Percentiles rank a stretch among this genome's conserved stretches.
phyloP scores from a whole-genome alignment of 495 filamentous ascomycete species.

The Neurospora sp. region DNA sequence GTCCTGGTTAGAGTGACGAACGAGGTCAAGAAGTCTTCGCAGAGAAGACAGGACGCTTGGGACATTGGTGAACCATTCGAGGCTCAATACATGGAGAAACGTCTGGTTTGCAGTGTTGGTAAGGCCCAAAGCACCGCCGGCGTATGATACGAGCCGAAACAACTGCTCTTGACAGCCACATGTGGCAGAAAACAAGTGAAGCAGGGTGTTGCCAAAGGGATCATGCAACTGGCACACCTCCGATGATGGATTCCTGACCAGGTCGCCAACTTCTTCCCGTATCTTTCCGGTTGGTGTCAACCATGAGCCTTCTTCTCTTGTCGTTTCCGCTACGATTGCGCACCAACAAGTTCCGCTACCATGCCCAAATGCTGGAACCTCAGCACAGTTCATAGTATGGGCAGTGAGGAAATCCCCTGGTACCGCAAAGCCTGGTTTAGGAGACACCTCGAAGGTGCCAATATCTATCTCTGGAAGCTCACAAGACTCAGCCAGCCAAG shows the following conservation, averaged over 20 bases:
- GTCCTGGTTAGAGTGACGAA: constrained; percentile 14
- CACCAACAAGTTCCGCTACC: constrained; percentile 31
- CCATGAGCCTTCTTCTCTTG: constrained; percentile 12
- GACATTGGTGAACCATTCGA: constrained; percentile 25
- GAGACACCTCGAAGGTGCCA: constrained; percentile 14
- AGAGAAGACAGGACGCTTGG: constrained; percentile 6
- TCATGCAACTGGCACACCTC: constrained; percentile 18
- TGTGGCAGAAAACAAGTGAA: constrained; percentile 32
- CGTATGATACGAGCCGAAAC: constrained; percentile 14
- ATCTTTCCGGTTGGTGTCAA: constrained; percentile 13
- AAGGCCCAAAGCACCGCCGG: constrained; percentile 5
- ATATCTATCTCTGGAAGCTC: background rate
- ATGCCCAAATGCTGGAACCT: constrained; percentile 24
- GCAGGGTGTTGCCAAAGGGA: constrained; percentile 33
- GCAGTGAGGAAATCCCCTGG: constrained; percentile 33
- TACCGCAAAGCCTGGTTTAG: constrained; percentile 17
- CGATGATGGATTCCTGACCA: constrained; percentile 13
- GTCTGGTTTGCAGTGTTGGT: constrained; percentile 36
- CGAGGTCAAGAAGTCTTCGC: constrained; percentile 19
- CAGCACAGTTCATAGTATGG: constrained; percentile 12
- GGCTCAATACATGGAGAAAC: constrained; percentile 37
- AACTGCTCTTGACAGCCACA: constrained; percentile 21
- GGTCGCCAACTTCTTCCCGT: constrained; percentile 4
- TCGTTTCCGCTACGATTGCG: constrained; percentile 20
- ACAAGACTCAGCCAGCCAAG: constrained; percentile 1